These are phyloP conservation scores for Ogataea saltuana DNA, from an alignment of 805 yeast species.

Conservation along the genomic window DNA sequence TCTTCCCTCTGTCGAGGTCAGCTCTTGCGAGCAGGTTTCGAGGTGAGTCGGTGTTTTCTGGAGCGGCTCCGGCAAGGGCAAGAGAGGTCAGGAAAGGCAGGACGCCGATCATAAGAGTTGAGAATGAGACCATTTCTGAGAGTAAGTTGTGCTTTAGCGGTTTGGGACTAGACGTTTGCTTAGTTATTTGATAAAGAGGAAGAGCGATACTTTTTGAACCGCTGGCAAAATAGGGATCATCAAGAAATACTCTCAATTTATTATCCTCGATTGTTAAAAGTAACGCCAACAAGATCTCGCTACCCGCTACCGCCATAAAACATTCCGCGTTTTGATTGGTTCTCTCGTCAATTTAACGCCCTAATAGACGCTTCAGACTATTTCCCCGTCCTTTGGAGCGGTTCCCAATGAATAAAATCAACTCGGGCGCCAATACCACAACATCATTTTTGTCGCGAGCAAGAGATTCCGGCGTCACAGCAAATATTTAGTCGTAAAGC, in stretches of 20 bases:
- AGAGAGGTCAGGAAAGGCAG: constrained; percentile 12
- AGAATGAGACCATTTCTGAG: constrained; percentile 23
- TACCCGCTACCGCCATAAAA: no score
- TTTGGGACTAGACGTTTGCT: background rate
- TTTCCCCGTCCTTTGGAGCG: background rate
- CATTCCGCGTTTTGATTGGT: no score
- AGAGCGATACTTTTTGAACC: constrained; percentile 1
- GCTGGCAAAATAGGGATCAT: background rate
- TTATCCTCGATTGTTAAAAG: no score
- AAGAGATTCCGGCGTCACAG: background rate
- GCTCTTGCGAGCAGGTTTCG: constrained; percentile 55
- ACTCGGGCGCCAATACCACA: constrained; percentile 1
- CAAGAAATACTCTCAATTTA: background rate
- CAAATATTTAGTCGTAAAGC: background rate
- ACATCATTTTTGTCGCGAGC: background rate
- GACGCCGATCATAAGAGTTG: constrained; percentile 17
- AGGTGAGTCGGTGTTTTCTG: constrained; percentile 51
- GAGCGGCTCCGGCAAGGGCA: constrained; percentile 46
- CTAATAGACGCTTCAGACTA: background rate
- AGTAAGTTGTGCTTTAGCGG: background rate
- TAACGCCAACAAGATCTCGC: no score
- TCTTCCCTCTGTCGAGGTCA: constrained; percentile 48
- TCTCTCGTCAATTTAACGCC: no score
- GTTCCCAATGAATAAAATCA: background rate
- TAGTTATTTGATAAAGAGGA: constrained; percentile 1